phyloP scores from a whole-genome alignment of 495 filamentous ascomycete species.

The Xylaria cubensis region DNA sequence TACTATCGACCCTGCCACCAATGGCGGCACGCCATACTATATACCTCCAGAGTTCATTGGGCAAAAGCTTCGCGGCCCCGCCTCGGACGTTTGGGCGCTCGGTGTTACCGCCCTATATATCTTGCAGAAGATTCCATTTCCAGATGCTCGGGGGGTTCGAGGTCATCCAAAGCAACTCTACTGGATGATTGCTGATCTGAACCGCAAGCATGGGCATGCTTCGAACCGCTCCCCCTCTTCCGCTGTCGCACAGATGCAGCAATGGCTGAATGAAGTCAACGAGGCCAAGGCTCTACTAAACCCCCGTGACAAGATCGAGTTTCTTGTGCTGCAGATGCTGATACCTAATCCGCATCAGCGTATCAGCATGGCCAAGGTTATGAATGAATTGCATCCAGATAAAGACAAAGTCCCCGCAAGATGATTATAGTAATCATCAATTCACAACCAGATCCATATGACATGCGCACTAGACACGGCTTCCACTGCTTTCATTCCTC shows the following conservation, averaged over 20 bases:
- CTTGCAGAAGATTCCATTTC: constrained; percentile 53
- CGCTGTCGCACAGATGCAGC: constrained; percentile 52
- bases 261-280: constrained; percentile 54
- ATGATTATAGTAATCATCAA: background rate
- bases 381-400: constrained; percentile 45
- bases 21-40: constrained; percentile 58
- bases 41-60: constrained; percentile 58
- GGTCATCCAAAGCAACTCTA: constrained; percentile 52
- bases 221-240: constrained; percentile 31
- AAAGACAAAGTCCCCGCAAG: constrained; percentile 17
- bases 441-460: background rate
- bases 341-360: constrained; percentile 50
- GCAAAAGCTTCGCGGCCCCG: constrained; percentile 51
- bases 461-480: background rate
- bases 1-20: constrained; percentile 46
- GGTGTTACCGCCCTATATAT: constrained; percentile 59
- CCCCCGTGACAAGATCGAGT: constrained; percentile 48
- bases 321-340: constrained; percentile 53
- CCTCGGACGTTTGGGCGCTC: constrained; percentile 58
- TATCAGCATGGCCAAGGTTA: constrained; percentile 50
- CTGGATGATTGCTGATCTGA: constrained; percentile 55
- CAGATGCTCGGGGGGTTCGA: constrained; percentile 50
- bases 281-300: constrained; percentile 46
- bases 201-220: constrained; percentile 35
- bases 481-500: background rate